phyloP scores from a whole-genome alignment of 768 basidiomycete genomes.

The Pleurotus cornucopiae region DNA sequence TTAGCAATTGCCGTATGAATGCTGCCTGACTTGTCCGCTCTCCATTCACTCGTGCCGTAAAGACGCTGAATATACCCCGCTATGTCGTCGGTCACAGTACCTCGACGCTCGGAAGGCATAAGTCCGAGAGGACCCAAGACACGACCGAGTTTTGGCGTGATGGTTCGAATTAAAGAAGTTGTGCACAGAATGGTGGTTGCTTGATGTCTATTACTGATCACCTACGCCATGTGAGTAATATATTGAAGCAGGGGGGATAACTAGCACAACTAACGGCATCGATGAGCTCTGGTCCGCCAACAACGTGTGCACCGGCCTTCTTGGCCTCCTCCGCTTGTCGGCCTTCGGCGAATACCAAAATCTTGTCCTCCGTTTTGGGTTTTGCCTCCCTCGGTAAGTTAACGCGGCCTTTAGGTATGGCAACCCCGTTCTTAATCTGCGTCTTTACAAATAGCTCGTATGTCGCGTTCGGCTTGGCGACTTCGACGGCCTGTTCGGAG shows the following conservation, averaged over 20 bases:
- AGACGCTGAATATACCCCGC: constrained; percentile 76
- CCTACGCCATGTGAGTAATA: constrained; percentile 32
- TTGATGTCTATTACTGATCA: constrained; percentile 67
- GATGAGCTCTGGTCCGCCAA: constrained; percentile 87
- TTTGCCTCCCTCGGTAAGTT: constrained; percentile 81
- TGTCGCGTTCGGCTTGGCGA: constrained; percentile 68
- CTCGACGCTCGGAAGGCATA: constrained; percentile 93
- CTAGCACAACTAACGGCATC: constrained; percentile 63
- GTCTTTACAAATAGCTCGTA: constrained; percentile 83
- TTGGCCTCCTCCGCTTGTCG: constrained; percentile 77
- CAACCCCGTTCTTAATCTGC: constrained; percentile 68
- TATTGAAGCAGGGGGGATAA: constrained; percentile 7
- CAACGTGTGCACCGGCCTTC: constrained; percentile 83
- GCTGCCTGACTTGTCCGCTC: constrained; percentile 81
- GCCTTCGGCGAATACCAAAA: constrained; percentile 94
- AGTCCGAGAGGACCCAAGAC: constrained; percentile 85
- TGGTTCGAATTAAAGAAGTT: constrained; percentile 69
- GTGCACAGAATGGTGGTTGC: constrained; percentile 87
- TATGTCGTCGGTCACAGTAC: constrained; percentile 90
- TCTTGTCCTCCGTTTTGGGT: constrained; percentile 61
- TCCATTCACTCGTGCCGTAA: constrained; percentile 87
- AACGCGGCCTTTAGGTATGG: constrained; percentile 87
- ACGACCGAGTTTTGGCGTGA: constrained; percentile 76
- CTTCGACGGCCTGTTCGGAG: constrained; percentile 69
- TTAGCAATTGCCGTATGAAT: constrained; percentile 80